A percentile compares a stretch with the other conserved stretches of the same genome.
These are phyloP conservation scores for Eutypella sp. DNA, from an alignment of 2,329 filamentous ascomycete species.

Conservation along the genomic window DNA sequence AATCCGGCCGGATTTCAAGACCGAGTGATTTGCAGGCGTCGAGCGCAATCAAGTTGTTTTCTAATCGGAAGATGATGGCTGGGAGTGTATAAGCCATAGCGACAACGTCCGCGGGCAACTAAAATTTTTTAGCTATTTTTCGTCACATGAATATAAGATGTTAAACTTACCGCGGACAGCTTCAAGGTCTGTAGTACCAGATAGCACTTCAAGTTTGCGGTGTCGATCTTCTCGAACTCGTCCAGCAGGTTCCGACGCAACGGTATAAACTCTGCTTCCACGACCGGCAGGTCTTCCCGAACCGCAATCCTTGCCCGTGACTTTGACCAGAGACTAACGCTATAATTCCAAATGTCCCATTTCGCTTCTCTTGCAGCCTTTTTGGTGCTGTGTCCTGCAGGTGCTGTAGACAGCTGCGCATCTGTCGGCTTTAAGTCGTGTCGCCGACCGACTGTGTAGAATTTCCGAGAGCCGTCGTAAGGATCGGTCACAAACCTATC, in stretches of 20 bases:
- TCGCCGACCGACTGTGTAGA: constrained; percentile 50
- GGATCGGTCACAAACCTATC: constrained; percentile 54
- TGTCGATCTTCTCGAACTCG: constrained; percentile 50
- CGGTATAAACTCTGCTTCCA: constrained; percentile 68
- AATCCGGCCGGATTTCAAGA: constrained; percentile 57
- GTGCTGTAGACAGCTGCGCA: constrained; percentile 54
- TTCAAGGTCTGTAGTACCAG: constrained; percentile 72
- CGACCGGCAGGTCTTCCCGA: constrained; percentile 70
- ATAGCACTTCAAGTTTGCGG: constrained; percentile 49
- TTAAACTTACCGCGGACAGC: constrained; percentile 64
- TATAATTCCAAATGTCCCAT: constrained; percentile 75
- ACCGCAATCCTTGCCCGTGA: constrained; percentile 48
- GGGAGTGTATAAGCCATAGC: constrained; percentile 73
- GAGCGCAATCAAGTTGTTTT: constrained; percentile 72
- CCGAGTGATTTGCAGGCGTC: constrained; percentile 67
- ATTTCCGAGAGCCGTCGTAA: constrained; percentile 59
- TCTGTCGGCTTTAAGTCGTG: constrained; percentile 58
- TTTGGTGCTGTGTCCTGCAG: constrained; percentile 40
- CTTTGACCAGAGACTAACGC: constrained; percentile 67
- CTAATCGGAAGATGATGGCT: constrained; percentile 77
- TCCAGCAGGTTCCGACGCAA: constrained; percentile 82
- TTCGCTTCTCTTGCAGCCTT: constrained; percentile 32
- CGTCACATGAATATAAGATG: neutral
- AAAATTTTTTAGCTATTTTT: constrained; percentile 13
- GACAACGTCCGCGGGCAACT: constrained; percentile 67